Evolutionary conservation across 176 grass and related monocot species (phyloP).

Genomic region (Stipa capillata): DNA sequence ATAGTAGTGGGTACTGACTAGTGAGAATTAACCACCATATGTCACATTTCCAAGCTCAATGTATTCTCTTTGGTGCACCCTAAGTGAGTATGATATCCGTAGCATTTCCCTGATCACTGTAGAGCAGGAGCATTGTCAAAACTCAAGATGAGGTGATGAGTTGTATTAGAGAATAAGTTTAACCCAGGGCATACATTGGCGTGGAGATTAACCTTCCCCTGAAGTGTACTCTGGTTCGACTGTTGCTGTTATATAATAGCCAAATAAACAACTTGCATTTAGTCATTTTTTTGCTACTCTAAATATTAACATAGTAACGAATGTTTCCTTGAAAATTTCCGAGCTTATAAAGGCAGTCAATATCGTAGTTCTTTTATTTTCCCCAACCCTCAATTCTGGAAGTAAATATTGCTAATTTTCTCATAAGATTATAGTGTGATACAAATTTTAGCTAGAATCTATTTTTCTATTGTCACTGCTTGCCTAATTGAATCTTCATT

Average conservation of each 20-base stretch:
- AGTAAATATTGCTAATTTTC: background rate
- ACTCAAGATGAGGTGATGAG: background rate
- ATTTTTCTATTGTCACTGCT: background rate
- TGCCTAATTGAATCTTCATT: conserved; percentile 16
- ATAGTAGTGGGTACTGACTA: too few relatives aligned
- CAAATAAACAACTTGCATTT: background rate
- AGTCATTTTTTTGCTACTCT: background rate
- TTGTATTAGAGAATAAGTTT: background rate
- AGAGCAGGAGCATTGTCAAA: background rate
- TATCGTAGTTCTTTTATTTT: background rate
- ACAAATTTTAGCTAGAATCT: background rate
- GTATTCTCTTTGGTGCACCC: background rate
- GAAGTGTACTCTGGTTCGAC: background rate
- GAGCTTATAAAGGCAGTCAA: background rate
- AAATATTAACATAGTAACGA: background rate
- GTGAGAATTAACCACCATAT: background rate
- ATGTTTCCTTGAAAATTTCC: background rate
- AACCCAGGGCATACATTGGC: background rate
- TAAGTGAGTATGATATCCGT: background rate
- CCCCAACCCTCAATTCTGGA: background rate
- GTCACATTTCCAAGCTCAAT: background rate
- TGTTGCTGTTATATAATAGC: background rate
- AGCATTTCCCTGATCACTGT: background rate
- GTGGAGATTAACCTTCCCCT: background rate
- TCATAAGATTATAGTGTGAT: background rate